phyloP scores from a whole-genome alignment of 345 rosid genomes.

The Odontarrhena argentea region DNA sequence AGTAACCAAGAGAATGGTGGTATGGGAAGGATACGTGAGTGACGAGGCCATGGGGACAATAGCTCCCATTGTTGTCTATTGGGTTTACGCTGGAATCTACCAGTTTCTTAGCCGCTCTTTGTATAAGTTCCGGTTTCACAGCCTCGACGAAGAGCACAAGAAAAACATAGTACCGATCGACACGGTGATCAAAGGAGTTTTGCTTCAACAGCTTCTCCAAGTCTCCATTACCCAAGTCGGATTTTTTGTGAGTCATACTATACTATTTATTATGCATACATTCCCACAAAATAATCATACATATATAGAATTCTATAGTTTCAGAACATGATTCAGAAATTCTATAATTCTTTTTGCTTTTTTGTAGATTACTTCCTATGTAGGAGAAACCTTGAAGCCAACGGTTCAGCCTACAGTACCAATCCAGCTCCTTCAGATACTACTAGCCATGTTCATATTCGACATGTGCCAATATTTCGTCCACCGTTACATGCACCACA shows the following conservation, averaged over 20 bases:
- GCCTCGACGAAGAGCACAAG: slow-evolving; percentile 63
- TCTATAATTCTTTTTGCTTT: too few relatives aligned
- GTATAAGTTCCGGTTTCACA: slow-evolving; percentile 60
- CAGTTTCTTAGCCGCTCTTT: slow-evolving; percentile 58
- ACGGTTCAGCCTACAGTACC: slow-evolving; percentile 51
- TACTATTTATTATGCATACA: neutral
- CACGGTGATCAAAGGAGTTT: slow-evolving; percentile 59
- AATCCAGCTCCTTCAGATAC: slow-evolving; percentile 52
- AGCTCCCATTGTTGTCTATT: slow-evolving; percentile 69
- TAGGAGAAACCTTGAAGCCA: slow-evolving; percentile 46
- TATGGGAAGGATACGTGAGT: slow-evolving; percentile 72
- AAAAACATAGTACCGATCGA: slow-evolving; percentile 59
- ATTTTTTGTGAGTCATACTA: neutral
- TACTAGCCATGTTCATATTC: slow-evolving; percentile 65
- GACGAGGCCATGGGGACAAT: slow-evolving; percentile 77
- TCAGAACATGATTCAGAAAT: too few relatives aligned
- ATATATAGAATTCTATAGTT: too few relatives aligned
- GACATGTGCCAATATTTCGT: slow-evolving; percentile 77
- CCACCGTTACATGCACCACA: slow-evolving; percentile 73
- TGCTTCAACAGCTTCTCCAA: slow-evolving; percentile 74
- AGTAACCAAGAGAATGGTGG: slow-evolving; percentile 46
- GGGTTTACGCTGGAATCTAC: slow-evolving; percentile 72
- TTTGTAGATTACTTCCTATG: slow-evolving; percentile 53
- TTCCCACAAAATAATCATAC: neutral
- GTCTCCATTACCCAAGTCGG: slow-evolving; percentile 29